Evolutionary conservation across 129 eudicot genomes (phyloP), one percentile per base, ranked within the genome.

Genomic region (Ambrosia trifida): DNA sequence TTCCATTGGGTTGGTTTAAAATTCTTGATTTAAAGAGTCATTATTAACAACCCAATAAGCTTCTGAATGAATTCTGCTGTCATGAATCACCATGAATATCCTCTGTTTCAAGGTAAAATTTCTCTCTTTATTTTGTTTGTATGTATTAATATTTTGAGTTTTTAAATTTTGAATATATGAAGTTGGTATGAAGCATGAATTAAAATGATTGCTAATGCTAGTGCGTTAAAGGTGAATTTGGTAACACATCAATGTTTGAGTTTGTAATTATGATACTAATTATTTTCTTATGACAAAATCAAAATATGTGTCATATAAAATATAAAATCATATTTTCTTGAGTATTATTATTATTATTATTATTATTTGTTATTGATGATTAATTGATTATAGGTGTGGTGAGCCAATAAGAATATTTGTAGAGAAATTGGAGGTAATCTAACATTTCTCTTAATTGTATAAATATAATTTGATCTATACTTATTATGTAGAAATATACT

Each of bases 91-190:
- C 6, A 11, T 9, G 9, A 5, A 43, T 9, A n/a, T 18, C 33
- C 18, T 3, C 40, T 53, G 30, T 38, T 30, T 33, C 4, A 10
- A 47, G 77, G 77, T 72, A 20, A 61, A 1, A 45, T 3, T 19
- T 46, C 28, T 45, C 30, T 45, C 0, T 11, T 10, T 13, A n/a
- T 32, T 45, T 13, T 3, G 4, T 70, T 20, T 20, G 1, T 24
- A 43, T 2, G 0, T 16, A 11, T 4, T 30, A 0, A 7, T 7
- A 3, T 49, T 24, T 40, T 0, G 43, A 20, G 19, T 8, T 13
- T 10, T 72, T 31, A 71, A 5, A 31, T 14, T 44, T 58, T 58
- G 43, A 44, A 72, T 44, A 44, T 43, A 14, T 72, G 44, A 14
- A 24, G 3, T 12, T 41, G n/a, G 2, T 18, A 19, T 35, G 44